Base-by-base conservation (phyloP, 176 grass and related monocot species). In the Lolium perenne region DNA sequence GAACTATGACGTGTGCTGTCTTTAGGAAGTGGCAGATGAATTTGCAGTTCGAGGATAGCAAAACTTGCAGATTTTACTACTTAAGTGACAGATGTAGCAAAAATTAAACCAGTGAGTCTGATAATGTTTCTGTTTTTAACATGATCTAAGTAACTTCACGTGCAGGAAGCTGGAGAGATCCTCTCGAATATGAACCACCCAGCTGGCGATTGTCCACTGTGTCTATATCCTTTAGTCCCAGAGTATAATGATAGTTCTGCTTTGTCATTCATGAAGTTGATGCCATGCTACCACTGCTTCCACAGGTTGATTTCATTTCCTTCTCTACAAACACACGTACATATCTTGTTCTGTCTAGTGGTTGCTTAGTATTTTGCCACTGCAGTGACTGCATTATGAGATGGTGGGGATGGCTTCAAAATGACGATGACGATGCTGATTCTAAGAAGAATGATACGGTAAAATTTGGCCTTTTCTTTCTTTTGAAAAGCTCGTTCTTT, bases 271-370 rank as follows among this genome's bases (percentile, higher is more conserved):
- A 98, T 95, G 96, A 95, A 94, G 86, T 89, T 98, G 75, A 95
- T 98, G 96, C 95, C 96, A 63, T 98, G 96, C 84, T 98, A 93
- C 81, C 96, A 98, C 65, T 98, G 93, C 79, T 98, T 95, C 70
- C 96, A 98, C 82, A 95, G 92, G 96, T 98, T 85, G 57, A 62
- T 86, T 15, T 61, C 29, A 59, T 49, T 10, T 21, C n/a, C 68
- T 84, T 26, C 58, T 21, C 48, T 35, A 89, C 23, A 48, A 20
- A 85, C 56, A 76, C 79, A 78, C 60, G 59, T 65, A 74, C 72
- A 38, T 25, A 64, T 73, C 56, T 73, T 86, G 25, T 65, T 78
- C 9, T 83, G 43, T 76, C 38, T 38, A 61, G 53, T 71, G 51
- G 7, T 71, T 66, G 29, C 38, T 85, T 81, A 86, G 40, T 56